These are phyloP conservation scores for Trichoderma sp. DNA, from an alignment of 2,329 filamentous ascomycete species.

Conservation along the genomic window DNA sequence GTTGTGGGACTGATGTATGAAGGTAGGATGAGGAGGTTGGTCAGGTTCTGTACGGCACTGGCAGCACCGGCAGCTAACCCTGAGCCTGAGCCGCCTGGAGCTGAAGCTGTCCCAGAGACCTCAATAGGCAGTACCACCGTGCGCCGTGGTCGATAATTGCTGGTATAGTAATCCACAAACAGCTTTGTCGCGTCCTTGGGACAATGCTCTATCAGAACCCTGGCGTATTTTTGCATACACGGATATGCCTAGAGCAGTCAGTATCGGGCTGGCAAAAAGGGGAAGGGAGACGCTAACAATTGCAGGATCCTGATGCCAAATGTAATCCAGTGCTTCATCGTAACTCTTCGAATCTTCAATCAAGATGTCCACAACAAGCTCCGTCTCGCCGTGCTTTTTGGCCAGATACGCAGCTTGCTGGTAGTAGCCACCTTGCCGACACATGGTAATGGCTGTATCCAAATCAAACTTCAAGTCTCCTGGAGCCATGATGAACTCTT, in stretches of 20 bases:
- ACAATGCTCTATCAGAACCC: constrained; percentile 84
- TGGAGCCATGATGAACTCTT: constrained; percentile 94
- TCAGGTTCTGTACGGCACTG: constrained; percentile 81
- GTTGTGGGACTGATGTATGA: constrained; percentile 50
- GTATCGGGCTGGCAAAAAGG: constrained; percentile 12
- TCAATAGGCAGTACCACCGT: constrained; percentile 43
- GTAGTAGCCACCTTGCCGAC: constrained; percentile 92
- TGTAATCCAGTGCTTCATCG: constrained; percentile 82
- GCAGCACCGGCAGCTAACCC: constrained; percentile 59
- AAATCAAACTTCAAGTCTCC: constrained; percentile 94
- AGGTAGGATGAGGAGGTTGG: constrained; percentile 77
- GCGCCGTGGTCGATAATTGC: constrained; percentile 71
- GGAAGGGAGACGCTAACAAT: constrained; percentile 51
- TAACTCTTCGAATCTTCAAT: constrained; percentile 95
- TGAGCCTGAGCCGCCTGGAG: constrained; percentile 39
- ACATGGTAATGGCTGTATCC: constrained; percentile 97
- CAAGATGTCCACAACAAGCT: constrained; percentile 90
- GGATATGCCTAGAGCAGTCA: constrained; percentile 66
- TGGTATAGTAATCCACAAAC: constrained; percentile 94
- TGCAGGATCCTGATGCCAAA: constrained; percentile 81
- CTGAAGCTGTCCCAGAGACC: constrained; percentile 34
- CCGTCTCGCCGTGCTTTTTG: constrained; percentile 88
- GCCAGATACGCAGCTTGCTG: constrained; percentile 96
- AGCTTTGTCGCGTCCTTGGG: constrained; percentile 77
- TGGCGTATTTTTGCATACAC: constrained; percentile 92